Percentiles rank a stretch among this genome's conserved stretches.
Conservation (phyloP, 2,329 filamentous ascomycete species). For the Monilinia aucupariae region DNA sequence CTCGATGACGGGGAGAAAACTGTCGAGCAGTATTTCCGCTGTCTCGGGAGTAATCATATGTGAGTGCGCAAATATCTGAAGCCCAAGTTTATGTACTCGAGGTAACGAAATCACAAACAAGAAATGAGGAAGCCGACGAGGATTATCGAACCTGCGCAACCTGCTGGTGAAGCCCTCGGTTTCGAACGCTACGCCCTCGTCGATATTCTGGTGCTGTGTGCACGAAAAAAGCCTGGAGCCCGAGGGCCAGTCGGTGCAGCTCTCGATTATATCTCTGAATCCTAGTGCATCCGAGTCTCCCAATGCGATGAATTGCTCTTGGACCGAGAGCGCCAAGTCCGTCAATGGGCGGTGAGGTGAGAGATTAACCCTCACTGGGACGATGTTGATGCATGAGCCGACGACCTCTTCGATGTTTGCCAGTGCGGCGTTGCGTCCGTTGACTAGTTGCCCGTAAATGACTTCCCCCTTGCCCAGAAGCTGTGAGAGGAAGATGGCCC, state of each 20-base stretch:
- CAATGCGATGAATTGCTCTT: slow-evolving; percentile 36
- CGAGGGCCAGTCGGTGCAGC: slow-evolving; percentile 36
- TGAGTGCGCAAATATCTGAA: background rate
- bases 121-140: background rate
- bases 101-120: background rate
- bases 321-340: slow-evolving; percentile 34
- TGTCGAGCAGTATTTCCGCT: background rate
- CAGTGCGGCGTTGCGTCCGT: slow-evolving; percentile 39
- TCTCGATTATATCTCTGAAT: slow-evolving; percentile 34
- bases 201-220: background rate
- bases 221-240: background rate
- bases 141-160: background rate
- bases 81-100: background rate
- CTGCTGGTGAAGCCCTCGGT: background rate
- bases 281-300: slow-evolving; percentile 36
- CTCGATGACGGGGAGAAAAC: background rate
- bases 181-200: background rate
- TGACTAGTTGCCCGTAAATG: slow-evolving; percentile 36
- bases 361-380: slow-evolving; percentile 41
- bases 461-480: slow-evolving; percentile 13
- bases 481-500: slow-evolving; percentile 40
- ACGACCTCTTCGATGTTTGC: slow-evolving; percentile 38
- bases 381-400: slow-evolving; percentile 43
- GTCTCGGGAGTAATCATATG: background rate
- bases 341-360: slow-evolving; percentile 32